These are phyloP conservation scores for Schizophyllum commune DNA, from an alignment of 1,284 basidiomycete genomes.

Conservation along the genomic window DNA sequence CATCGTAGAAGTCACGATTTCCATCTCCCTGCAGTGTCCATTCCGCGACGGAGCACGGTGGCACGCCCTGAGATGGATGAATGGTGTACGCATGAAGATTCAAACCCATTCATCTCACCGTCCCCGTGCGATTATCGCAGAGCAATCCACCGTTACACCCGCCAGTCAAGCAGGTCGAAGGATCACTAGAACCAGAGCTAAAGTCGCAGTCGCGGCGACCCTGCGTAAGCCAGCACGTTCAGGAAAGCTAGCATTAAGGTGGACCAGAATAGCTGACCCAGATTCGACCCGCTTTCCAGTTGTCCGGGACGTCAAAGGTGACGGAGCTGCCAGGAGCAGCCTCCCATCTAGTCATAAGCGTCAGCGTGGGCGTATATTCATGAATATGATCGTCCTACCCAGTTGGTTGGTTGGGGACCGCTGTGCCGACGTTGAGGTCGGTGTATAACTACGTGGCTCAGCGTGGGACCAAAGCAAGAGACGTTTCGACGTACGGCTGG, in stretches of 20 bases:
- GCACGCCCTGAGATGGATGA: slow-evolving; percentile 25
- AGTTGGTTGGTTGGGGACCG: slow-evolving; percentile 1
- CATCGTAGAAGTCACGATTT: slow-evolving; percentile 33
- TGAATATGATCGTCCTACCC: neutral
- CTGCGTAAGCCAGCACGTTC: neutral
- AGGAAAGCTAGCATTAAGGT: neutral
- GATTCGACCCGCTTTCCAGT: slow-evolving; percentile 5
- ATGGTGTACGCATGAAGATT: too few relatives aligned
- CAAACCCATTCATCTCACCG: neutral
- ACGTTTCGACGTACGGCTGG: neutral
- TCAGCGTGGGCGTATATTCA: too few relatives aligned
- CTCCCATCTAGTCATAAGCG: too few relatives aligned
- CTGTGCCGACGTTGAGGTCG: slow-evolving; percentile 1
- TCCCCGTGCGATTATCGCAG: neutral
- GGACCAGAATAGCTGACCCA: neutral
- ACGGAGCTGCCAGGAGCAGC: neutral
- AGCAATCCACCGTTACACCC: slow-evolving; percentile 3
- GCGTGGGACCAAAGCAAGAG: too few relatives aligned
- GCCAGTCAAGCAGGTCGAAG: slow-evolving; percentile 1
- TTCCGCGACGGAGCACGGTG: slow-evolving; percentile 38
- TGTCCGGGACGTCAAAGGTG: slow-evolving; percentile 3
- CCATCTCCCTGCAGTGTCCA: slow-evolving; percentile 30
- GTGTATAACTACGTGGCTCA: neutral
- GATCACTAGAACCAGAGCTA: neutral
- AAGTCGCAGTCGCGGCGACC: slow-evolving; percentile 5